phyloP scores from a whole-genome alignment of 2,329 filamentous ascomycete genomes.

The Raffaelea arxii region DNA sequence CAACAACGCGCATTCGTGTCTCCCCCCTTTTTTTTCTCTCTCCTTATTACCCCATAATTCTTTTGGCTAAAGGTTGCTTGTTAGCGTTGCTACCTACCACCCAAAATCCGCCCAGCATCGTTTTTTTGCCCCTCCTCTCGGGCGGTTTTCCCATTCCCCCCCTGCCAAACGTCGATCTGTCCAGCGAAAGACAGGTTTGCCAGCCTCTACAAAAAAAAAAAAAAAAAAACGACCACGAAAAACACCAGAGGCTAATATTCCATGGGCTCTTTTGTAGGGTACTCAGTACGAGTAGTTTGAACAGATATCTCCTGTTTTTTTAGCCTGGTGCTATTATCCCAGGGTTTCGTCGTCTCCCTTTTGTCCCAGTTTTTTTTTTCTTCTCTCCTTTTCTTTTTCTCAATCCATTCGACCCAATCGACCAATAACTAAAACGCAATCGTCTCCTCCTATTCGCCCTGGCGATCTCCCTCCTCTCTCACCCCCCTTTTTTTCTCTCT shows the following conservation, averaged over 20 bases:
- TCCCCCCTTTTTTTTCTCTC: too few species aligned
- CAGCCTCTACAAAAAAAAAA: not conserved
- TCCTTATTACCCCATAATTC: too few species aligned
- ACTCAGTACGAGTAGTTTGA: not conserved
- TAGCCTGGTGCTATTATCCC: not conserved
- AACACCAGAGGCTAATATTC: not conserved
- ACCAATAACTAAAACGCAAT: not conserved
- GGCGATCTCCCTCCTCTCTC: not conserved
- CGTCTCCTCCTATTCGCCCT: not conserved
- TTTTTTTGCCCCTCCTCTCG: too few species aligned
- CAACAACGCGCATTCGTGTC: too few species aligned
- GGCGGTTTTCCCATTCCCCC: too few species aligned
- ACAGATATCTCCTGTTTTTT: not conserved
- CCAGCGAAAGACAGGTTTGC: too few species aligned
- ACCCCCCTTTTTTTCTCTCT: too few species aligned
- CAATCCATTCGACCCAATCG: not conserved
- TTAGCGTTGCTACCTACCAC: too few species aligned
- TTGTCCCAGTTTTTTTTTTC: not conserved
- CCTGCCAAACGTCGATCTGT: too few species aligned
- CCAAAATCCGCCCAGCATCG: too few species aligned
- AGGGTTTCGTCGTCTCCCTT: not conserved
- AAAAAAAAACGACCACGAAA: not conserved
- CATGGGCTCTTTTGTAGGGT: not conserved
- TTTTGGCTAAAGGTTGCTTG: too few species aligned
- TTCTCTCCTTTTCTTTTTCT: not conserved